Base-by-base conservation (phyloP, 192 early-diverging fungal species). In the Backusella parvicylindrica region DNA sequence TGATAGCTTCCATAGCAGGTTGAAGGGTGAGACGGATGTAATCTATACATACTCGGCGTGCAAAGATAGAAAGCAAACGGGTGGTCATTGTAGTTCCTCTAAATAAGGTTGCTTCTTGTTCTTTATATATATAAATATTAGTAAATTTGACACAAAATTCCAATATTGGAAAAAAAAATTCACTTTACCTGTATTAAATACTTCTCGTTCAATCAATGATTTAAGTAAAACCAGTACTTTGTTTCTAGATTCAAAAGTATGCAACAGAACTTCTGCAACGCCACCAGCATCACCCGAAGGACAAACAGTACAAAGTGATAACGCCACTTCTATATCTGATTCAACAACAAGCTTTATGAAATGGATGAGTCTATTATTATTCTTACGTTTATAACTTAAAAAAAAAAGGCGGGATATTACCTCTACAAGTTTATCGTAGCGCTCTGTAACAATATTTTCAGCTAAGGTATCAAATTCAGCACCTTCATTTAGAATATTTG, bases 31-130 rank as follows among this genome's bases (percentile, higher is more conserved):
- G 75, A 66, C 91, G 86, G 16, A 98, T 83, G 68, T 95, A 98
- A 31, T 90, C 91, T 2, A 82, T 77, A 28, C 95, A 92, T n/a
- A 93, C 80, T 18, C 83, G 81, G 77, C 92, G 92, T 47, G 93
- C 92, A 68, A 91, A 96, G 36, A 90, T 86, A 18, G 91, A 92
- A 68, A 97, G 82, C 18, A 97, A 82, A 12, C 93, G 84, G 1
- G 95, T 97, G 4, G 95, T 91, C 75, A 98, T 88, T 38, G 91
- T 92, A 83, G 96, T 97, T 76, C 95, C 86, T 28, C 97, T 87
- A 86, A 98, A 97, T 36, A 98, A 77, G 68, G 93, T 91, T 12
- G 95, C 84, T 30, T 94, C 76, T 73, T 77, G 76, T 53, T 77
- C 76, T 77, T 18, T 4, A 66, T 12, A 56, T 37, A 26, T 53